Evolutionary conservation across 2,329 filamentous ascomycete genomes (phyloP).

Genomic region (Paraconiothyrium brasiliense): DNA sequence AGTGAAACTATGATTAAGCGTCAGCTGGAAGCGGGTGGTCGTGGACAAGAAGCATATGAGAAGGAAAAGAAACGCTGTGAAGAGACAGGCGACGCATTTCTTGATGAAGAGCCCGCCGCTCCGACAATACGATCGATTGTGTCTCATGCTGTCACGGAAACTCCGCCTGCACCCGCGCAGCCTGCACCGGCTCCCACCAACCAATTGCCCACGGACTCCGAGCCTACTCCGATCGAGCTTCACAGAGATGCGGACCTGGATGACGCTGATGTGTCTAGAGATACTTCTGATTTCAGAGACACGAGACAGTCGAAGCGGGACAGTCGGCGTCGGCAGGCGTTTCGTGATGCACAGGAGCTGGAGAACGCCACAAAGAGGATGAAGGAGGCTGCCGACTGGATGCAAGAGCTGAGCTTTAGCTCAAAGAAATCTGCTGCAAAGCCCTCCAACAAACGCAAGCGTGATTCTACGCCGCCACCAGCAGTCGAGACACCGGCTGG

Average conservation of each 20-base stretch:
- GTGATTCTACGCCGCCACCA: constrained; percentile 57
- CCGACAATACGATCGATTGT: constrained; percentile 4
- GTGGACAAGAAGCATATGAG: constrained; percentile 59
- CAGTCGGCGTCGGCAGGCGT: constrained; percentile 66
- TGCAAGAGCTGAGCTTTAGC: constrained; percentile 47
- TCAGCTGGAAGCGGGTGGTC: constrained; percentile 75
- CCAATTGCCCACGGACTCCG: background rate
- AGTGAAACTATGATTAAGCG: constrained; percentile 87
- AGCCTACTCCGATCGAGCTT: constrained; percentile 19
- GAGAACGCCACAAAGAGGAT: constrained; percentile 47
- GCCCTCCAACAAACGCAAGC: constrained; percentile 63
- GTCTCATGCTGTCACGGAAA: background rate
- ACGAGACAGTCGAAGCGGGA: constrained; percentile 81
- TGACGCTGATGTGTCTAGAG: constrained; percentile 72
- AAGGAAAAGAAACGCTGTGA: constrained; percentile 66
- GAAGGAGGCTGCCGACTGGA: constrained; percentile 44
- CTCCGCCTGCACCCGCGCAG: constrained; percentile 13
- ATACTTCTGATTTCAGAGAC: constrained; percentile 81
- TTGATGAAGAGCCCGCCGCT: constrained; percentile 61
- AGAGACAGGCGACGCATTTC: constrained; percentile 72
- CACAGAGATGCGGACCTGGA: constrained; percentile 53
- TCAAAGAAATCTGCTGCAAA: constrained; percentile 34
- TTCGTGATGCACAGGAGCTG: constrained; percentile 47
- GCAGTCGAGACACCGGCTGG: constrained; percentile 25
- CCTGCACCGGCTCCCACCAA: background rate